Percentiles rank a stretch among this genome's conserved stretches.
These are phyloP conservation scores for Syzygium oleosum DNA, from an alignment of 345 rosid genomes.

Conservation along the genomic window DNA sequence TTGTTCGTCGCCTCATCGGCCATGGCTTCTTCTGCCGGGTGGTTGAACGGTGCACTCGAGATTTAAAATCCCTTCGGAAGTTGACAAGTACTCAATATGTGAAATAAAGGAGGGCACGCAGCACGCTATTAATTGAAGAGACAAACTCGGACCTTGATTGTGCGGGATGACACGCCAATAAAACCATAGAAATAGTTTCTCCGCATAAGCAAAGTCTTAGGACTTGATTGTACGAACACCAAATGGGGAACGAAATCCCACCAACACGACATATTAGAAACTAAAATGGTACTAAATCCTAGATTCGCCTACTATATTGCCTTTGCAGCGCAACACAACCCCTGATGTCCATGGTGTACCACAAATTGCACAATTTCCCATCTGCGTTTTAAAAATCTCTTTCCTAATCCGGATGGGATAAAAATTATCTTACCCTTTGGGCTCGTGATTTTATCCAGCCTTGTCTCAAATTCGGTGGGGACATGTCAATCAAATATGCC, in stretches of 20 bases:
- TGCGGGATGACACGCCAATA: conserved; percentile 8
- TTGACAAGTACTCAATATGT: not conserved
- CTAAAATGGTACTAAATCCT: no score
- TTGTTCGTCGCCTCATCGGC: not conserved
- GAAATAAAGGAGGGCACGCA: not conserved
- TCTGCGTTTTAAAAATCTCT: not conserved
- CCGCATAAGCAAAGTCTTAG: no score
- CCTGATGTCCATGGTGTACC: no score
- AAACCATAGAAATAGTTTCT: not conserved
- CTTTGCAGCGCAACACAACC: no score
- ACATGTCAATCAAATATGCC: not conserved
- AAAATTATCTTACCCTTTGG: not conserved
- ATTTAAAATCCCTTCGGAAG: not conserved
- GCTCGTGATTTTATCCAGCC: not conserved
- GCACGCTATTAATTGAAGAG: not conserved
- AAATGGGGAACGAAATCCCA: no score
- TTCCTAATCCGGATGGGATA: not conserved
- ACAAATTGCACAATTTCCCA: not conserved
- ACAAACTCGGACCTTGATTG: not conserved
- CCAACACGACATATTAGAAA: no score
- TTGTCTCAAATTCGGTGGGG: no score
- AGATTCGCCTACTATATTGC: no score
- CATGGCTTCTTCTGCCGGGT: not conserved
- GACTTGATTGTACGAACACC: not conserved
- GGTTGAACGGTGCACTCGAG: not conserved